Evolutionary conservation across 495 filamentous ascomycete genomes (phyloP).

Genomic region (Talaromyces liani): DNA sequence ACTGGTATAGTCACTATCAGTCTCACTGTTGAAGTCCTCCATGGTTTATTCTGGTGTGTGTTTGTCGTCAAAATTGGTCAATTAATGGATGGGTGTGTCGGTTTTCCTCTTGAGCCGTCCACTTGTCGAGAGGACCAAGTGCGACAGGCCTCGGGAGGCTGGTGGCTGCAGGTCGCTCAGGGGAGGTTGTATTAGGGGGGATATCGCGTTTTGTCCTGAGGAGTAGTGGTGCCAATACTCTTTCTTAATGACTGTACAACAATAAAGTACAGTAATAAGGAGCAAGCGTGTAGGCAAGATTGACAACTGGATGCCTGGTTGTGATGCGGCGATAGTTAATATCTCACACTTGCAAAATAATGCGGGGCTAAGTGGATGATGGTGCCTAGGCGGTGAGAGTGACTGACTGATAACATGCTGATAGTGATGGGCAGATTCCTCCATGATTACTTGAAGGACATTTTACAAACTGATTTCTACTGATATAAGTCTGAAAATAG

Average conservation of each 20-base stretch:
- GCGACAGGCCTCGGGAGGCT: conserved; percentile 8
- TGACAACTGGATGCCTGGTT: neutral
- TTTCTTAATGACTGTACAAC: neutral
- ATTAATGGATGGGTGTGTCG: neutral
- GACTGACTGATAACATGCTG: neutral
- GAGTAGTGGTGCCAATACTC: neutral
- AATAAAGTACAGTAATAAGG: neutral
- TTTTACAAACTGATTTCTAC: neutral
- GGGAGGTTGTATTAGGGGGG: neutral
- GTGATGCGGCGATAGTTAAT: neutral
- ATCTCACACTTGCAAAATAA: conserved; percentile 1
- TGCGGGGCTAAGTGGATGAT: conserved; percentile 1
- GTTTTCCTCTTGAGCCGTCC: conserved; percentile 5
- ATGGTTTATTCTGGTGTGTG: conserved; percentile 30
- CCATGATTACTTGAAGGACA: neutral
- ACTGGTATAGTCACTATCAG: conserved; percentile 97
- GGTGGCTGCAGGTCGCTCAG: neutral
- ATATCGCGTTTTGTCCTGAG: neutral
- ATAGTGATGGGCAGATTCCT: neutral
- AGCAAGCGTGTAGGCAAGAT: neutral
- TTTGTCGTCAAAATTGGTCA: neutral
- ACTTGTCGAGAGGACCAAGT: conserved; percentile 11
- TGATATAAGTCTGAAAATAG: neutral
- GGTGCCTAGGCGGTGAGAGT: neutral
- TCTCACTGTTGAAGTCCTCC: conserved; percentile 97